Conservation (phyloP, 2,329 filamentous ascomycete genomes). For the Magnaporthiopsis rhizophila region DNA sequence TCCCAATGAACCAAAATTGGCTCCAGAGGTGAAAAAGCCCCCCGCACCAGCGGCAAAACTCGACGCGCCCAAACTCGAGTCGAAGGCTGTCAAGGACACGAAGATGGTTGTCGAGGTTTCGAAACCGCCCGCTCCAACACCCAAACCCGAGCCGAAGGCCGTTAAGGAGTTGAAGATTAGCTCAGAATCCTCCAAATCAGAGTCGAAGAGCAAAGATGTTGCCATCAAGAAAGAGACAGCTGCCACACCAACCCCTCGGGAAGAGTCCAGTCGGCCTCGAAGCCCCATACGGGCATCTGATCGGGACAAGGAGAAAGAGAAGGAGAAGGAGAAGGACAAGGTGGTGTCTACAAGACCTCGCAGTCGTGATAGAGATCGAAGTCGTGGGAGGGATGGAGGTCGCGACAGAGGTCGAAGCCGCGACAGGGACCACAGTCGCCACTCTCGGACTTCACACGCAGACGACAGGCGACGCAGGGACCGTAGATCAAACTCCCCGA, state of each 20-base stretch:
- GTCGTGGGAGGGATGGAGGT: conserved; percentile 23
- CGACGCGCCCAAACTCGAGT: not conserved
- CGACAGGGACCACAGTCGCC: conserved; percentile 19
- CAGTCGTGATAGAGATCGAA: conserved; percentile 26
- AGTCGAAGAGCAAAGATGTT: conserved; percentile 15
- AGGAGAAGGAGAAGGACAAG: conserved; percentile 14
- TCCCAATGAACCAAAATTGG: conserved; percentile 19
- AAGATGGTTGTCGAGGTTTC: not conserved
- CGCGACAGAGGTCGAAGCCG: conserved; percentile 16
- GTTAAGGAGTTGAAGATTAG: conserved; percentile 17
- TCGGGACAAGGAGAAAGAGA: conserved; percentile 19
- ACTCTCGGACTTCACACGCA: conserved; percentile 12
- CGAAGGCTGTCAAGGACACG: not conserved
- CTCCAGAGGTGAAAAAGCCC: not conserved
- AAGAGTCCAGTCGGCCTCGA: conserved; percentile 23
- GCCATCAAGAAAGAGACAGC: conserved; percentile 15
- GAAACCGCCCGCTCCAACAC: conserved; percentile 2
- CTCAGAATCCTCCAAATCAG: conserved; percentile 15
- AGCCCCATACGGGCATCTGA: conserved; percentile 21
- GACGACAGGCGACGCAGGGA: conserved; percentile 18
- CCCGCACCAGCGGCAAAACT: too few relatives aligned
- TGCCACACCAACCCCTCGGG: conserved; percentile 17
- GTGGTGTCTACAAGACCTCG: not conserved
- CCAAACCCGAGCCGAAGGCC: conserved; percentile 2
- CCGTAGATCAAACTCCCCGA: conserved; percentile 12